Evolutionary conservation across 768 basidiomycete genomes (phyloP).

Genomic region (Kockovaella imperatae): DNA sequence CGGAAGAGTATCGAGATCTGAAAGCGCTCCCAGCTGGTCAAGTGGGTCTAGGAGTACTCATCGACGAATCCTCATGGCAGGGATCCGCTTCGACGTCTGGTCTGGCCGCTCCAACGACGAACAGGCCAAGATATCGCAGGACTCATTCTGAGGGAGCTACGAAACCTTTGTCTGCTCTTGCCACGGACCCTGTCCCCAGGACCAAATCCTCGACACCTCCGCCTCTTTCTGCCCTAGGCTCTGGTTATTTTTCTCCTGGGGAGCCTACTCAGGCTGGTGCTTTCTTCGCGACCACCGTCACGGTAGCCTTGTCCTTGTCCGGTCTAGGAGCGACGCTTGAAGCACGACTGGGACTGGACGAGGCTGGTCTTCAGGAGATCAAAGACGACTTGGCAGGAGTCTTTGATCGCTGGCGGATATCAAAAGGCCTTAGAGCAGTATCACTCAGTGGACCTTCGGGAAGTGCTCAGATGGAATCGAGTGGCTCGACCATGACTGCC

Average conservation of each 20-base stretch:
- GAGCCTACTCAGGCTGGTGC: neutral
- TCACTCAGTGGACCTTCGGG: slow-evolving; percentile 6
- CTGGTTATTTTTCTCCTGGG: neutral
- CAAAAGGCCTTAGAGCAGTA: slow-evolving; percentile 19
- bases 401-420: slow-evolving; percentile 25
- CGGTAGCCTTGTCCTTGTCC: slow-evolving; percentile 8
- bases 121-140: slow-evolving; percentile 10
- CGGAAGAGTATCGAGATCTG: slow-evolving; percentile 18
- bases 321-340: slow-evolving; percentile 1
- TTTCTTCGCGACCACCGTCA: slow-evolving; percentile 13
- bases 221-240: slow-evolving; percentile 2
- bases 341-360: slow-evolving; percentile 12
- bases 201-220: neutral
- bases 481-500: neutral
- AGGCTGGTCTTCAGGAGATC: slow-evolving; percentile 23
- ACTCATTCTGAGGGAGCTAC: slow-evolving; percentile 16
- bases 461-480: neutral
- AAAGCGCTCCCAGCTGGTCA: too few relatives aligned
- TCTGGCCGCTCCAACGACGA: neutral
- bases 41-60: slow-evolving; percentile 16
- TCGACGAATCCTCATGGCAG: neutral
- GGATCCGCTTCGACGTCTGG: neutral
- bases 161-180: too few relatives aligned
- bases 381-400: slow-evolving; percentile 12
- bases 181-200: too few relatives aligned